phyloP scores from a whole-genome alignment of 345 rosid species.

The Psidium friedrichsthalianum region DNA sequence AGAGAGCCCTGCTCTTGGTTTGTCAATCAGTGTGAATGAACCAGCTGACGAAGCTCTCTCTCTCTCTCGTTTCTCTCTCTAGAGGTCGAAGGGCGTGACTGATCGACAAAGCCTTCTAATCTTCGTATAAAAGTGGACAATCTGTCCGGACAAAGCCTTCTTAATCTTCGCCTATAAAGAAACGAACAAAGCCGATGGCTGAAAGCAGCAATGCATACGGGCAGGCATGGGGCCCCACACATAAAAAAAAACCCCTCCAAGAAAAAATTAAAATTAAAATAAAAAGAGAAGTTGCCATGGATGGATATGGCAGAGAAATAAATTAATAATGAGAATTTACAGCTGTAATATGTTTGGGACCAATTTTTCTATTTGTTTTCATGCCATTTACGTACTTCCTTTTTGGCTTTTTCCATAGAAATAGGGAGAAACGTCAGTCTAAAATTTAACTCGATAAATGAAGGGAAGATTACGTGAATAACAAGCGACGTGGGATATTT shows the following conservation, averaged over 20 bases:
- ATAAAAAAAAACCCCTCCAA: neutral
- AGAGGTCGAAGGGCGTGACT: neutral
- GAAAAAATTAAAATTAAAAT: neutral
- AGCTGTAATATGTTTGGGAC: neutral
- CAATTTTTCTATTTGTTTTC: neutral
- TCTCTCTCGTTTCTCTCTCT: constrained; percentile 1
- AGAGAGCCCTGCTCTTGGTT: neutral
- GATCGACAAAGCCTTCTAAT: neutral
- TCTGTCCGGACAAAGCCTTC: neutral
- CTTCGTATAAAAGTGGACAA: constrained; percentile 11
- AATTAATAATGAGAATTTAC: neutral
- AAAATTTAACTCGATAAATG: no score
- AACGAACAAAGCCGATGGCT: constrained; percentile 21
- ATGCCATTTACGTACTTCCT: neutral
- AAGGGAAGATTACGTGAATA: no score
- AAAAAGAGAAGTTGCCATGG: no score
- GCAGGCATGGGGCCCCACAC: constrained; percentile 32
- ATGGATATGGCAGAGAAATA: neutral
- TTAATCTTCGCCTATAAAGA: constrained; percentile 2
- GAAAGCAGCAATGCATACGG: constrained; percentile 31
- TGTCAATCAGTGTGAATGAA: constrained; percentile 15
- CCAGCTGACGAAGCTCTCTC: constrained; percentile 1
- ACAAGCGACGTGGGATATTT: no score
- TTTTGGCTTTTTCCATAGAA: no score
- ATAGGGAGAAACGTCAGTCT: no score